Evolutionary conservation across 78 protist genomes (phyloP), one percentile per base, ranked within the genome.

Genomic region (Dictyostelium firmibasis): DNA sequence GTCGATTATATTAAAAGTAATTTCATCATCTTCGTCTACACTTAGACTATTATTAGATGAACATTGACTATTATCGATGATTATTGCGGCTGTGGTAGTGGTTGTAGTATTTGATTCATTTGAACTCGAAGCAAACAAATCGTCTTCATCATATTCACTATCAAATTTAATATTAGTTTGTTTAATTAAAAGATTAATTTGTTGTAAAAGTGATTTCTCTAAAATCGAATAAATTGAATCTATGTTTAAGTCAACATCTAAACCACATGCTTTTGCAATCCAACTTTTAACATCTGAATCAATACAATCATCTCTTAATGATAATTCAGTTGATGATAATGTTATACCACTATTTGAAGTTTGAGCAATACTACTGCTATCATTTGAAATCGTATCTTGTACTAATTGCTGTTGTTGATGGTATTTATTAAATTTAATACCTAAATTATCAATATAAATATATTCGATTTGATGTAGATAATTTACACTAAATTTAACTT

Each of bases 241-340:
- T 6, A 47, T 81, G 35, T 86, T 25, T n/a, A 77, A 64, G 53
- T 76, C 23, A 25, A 79, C 29, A 36, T 79, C 72, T 13, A 88
- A 79, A 31, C 86, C 86, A 88, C 53, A 88, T 57, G 76, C 44
- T 31, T 78, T 78, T 23, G 86, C 76, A 27, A 88, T 64, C 93
- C 85, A 79, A 60, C 57, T 27, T 78, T 78, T 57, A 53, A 76
- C 43, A 14, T 86, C 84, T 3, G 77, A 27, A 50, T 86, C 92
- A 23, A 38, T 38, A 76, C 23, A 41, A 14, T 76, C 62, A 36
- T 76, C 41, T 33, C n/a, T 29, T 18, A 16, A 25, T 41, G 16
- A 23, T n/a, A 13, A 38, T 14, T 33, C 44, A 36, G 3, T 20
- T n/a, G 57, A 38, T 16, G 33, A 31, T 69, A 60, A 9, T 62